Conservation (phyloP, 2,329 filamentous ascomycete genomes). For the Aspergillus sp. region DNA sequence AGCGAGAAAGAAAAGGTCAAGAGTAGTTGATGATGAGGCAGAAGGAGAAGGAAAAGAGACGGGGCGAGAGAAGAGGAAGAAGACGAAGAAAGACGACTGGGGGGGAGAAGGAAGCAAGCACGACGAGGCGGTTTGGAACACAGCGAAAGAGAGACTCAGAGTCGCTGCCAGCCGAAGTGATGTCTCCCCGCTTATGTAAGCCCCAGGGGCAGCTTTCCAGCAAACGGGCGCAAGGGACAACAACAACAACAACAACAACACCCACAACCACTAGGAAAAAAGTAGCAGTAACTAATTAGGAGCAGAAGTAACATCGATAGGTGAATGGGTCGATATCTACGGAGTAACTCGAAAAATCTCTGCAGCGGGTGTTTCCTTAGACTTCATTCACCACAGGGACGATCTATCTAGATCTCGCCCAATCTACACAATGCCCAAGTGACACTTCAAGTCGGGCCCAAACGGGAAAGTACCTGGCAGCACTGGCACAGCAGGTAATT, state of each 20-base stretch:
- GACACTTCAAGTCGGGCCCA: not conserved
- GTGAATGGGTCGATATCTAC: too few species aligned
- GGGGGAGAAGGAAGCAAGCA: conserved; percentile 21
- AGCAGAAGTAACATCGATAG: too few species aligned
- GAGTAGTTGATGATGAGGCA: conserved; percentile 10
- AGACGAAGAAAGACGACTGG: conserved; percentile 13
- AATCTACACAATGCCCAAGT: not conserved
- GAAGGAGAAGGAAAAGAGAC: conserved; percentile 6
- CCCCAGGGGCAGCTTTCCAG: conserved; percentile 6
- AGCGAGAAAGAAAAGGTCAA: conserved; percentile 11
- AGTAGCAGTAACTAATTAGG: too few species aligned
- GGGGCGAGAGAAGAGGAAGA: conserved; percentile 17
- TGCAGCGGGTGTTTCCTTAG: too few species aligned
- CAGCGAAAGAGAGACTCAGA: conserved; percentile 12
- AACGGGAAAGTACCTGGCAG: not conserved
- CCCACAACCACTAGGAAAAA: too few species aligned
- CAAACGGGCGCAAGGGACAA: conserved; percentile 9
- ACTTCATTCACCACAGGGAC: too few species aligned
- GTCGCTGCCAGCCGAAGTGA: conserved; percentile 5
- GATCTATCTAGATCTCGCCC: not conserved
- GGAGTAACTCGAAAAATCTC: too few species aligned
- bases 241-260: not conserved
- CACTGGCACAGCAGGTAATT: too few species aligned
- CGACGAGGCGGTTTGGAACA: conserved; percentile 14
- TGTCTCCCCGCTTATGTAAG: conserved; percentile 23